A percentile compares a stretch with the other conserved stretches of the same genome.
phyloP scores from a whole-genome alignment of 2,329 filamentous ascomycete species.

The Aspergillus calidoustus region DNA sequence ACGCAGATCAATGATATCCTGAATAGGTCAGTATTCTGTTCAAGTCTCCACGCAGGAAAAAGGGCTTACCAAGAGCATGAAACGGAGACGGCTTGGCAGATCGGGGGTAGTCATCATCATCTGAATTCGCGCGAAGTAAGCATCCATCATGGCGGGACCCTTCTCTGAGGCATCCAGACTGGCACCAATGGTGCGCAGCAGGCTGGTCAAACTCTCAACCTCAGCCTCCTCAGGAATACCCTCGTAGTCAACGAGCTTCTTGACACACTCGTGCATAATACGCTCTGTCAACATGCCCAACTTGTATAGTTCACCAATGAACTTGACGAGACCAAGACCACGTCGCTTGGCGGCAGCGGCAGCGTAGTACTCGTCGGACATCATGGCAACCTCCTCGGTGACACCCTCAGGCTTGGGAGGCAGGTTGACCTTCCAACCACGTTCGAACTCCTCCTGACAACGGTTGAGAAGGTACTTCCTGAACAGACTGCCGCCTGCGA shows the following conservation, averaged over 20 bases:
- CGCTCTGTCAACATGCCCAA: constrained; percentile 97
- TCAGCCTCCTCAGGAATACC: constrained; percentile 93
- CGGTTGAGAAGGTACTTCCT: constrained; percentile 98
- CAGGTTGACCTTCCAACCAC: constrained; percentile 91
- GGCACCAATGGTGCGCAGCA: constrained; percentile 86
- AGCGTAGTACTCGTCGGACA: constrained; percentile 96
- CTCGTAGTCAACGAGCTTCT: constrained; percentile 94
- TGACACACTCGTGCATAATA: constrained; percentile 99
- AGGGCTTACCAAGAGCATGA: constrained; percentile 79
- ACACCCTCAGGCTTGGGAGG: constrained; percentile 76
- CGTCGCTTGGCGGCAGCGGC: constrained; percentile 94
- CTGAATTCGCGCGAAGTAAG: constrained; percentile 89
- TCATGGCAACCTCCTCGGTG: constrained; percentile 73
- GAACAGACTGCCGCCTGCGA: constrained; percentile 93
- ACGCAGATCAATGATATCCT: constrained; percentile 85
- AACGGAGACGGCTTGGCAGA: constrained; percentile 83
- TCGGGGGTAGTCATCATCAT: constrained; percentile 78
- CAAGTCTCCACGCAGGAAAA: neutral
- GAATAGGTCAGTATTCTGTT: neutral
- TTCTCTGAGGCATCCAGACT: constrained; percentile 85
- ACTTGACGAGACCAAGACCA: constrained; percentile 96
- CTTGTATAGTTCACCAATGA: constrained; percentile 99
- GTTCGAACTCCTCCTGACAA: constrained; percentile 98
- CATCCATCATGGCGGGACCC: constrained; percentile 84
- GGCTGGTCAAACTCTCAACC: constrained; percentile 91